Evolutionary conservation across 768 basidiomycete species (phyloP).

Genomic region (Rhodotorula sphaerocarpa): DNA sequence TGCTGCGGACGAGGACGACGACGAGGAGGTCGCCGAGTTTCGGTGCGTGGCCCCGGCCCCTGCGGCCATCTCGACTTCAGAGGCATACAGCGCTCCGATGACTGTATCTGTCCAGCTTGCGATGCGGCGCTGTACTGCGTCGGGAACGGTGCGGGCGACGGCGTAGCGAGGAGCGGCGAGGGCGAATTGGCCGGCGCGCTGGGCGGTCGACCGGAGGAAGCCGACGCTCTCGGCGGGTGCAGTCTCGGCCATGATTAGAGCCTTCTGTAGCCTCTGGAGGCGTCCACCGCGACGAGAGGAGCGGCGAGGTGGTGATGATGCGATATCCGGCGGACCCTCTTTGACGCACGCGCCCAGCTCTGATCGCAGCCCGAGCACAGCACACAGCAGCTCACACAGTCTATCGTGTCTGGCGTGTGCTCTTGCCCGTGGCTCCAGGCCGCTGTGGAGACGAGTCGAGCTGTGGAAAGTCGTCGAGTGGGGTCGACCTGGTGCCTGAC

Average conservation of each 20-base stretch:
- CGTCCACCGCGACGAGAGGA: background rate
- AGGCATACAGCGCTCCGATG: no score
- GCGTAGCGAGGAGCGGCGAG: background rate
- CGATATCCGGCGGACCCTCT: no score
- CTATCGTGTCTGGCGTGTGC: no score
- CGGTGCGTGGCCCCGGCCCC: background rate
- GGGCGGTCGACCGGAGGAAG: background rate
- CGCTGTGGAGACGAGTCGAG: no score
- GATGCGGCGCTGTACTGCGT: background rate
- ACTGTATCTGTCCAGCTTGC: no score
- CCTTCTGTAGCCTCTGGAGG: background rate
- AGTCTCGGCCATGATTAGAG: background rate
- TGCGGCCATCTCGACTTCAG: no score
- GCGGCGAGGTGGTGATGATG: background rate
- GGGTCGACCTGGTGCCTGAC: no score
- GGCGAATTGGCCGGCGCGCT: background rate
- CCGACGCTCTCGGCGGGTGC: background rate
- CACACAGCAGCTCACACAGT: no score
- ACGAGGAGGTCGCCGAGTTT: background rate
- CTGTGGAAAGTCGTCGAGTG: no score
- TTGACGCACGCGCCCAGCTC: no score
- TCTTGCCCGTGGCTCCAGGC: no score
- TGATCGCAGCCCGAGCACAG: no score
- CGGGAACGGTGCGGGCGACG: background rate
- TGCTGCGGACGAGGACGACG: background rate